phyloP scores from a whole-genome alignment of 2,329 filamentous ascomycete species.

The Amauroascus verrucosus region DNA sequence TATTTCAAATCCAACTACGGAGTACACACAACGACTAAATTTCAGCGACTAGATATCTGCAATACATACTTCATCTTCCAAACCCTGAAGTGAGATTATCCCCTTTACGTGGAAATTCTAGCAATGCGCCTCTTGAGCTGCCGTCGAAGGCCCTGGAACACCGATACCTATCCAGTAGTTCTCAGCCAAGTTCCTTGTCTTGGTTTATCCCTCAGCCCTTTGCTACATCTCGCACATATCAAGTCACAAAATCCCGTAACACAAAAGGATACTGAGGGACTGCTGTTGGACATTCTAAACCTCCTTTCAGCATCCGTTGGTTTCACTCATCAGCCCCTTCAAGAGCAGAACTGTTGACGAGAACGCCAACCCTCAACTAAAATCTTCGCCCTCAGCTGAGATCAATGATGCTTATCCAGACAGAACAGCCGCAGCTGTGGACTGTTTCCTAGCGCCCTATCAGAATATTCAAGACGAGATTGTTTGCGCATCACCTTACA shows the following conservation, averaged over 20 bases:
- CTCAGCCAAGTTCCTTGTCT: too few relatives aligned
- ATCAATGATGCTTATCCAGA: neutral
- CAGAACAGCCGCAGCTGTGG: neutral
- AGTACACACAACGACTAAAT: too few relatives aligned
- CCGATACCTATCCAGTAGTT: too few relatives aligned
- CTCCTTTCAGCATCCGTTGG: neutral
- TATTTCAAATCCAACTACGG: too few relatives aligned
- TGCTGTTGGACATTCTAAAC: too few relatives aligned
- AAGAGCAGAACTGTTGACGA: neutral
- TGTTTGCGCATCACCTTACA: constrained; percentile 1
- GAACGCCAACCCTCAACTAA: neutral
- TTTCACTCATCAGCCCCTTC: neutral
- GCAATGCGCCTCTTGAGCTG: too few relatives aligned
- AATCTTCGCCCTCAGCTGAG: neutral
- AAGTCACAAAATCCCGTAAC: neutral
- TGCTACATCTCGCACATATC: neutral
- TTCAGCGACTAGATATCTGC: too few relatives aligned
- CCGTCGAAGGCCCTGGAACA: too few relatives aligned
- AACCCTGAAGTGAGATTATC: too few relatives aligned
- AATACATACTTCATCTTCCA: too few relatives aligned
- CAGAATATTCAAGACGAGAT: neutral
- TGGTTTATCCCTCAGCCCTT: too few relatives aligned
- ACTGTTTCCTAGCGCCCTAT: neutral
- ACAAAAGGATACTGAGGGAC: neutral
- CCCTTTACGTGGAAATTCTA: too few relatives aligned